Percentiles rank a stretch among this genome's conserved stretches.
These are phyloP conservation scores for Stachybotrys elegans DNA, from an alignment of 2,329 filamentous ascomycete genomes.

Conservation along the genomic window DNA sequence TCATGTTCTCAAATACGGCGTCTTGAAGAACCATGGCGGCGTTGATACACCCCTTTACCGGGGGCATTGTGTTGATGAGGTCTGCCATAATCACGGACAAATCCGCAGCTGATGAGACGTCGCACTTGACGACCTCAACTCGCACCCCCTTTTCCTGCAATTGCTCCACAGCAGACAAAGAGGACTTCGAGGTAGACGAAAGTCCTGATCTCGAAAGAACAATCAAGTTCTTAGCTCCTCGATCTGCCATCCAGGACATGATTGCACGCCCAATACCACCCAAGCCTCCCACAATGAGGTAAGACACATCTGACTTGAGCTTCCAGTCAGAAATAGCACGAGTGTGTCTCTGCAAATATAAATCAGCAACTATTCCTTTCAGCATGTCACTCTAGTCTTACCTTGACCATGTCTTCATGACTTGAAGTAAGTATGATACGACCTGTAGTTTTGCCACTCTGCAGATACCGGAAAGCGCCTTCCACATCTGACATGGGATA, in stretches of 20 bases:
- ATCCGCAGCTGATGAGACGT: constrained; percentile 7
- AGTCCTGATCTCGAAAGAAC: constrained; percentile 22
- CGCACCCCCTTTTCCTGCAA: not conserved
- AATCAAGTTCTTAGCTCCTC: constrained; percentile 20
- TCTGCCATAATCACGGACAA: constrained; percentile 7
- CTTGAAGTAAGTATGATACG: not conserved
- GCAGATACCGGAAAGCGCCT: constrained; percentile 11
- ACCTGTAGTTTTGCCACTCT: constrained; percentile 2
- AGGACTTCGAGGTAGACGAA: constrained; percentile 9
- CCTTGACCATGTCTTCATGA: not conserved
- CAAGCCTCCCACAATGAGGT: constrained; percentile 17
- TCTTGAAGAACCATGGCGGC: constrained; percentile 25
- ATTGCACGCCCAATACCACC: constrained; percentile 17
- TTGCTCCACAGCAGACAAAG: constrained; percentile 10
- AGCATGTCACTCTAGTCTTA: too few species aligned
- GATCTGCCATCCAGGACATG: constrained; percentile 11
- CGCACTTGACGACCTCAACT: not conserved
- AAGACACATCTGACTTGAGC: constrained; percentile 4
- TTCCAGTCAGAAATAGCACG: not conserved
- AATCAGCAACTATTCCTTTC: too few species aligned
- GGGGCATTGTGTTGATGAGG: constrained; percentile 10
- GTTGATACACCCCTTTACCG: constrained; percentile 21
- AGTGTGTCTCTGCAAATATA: not conserved
- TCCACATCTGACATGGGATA: constrained; percentile 1
- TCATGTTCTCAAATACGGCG: constrained; percentile 21